A percentile compares a stretch with the other conserved stretches of the same genome.
phyloP scores from a whole-genome alignment of 805 yeast species.

The Peterozyma toletana region DNA sequence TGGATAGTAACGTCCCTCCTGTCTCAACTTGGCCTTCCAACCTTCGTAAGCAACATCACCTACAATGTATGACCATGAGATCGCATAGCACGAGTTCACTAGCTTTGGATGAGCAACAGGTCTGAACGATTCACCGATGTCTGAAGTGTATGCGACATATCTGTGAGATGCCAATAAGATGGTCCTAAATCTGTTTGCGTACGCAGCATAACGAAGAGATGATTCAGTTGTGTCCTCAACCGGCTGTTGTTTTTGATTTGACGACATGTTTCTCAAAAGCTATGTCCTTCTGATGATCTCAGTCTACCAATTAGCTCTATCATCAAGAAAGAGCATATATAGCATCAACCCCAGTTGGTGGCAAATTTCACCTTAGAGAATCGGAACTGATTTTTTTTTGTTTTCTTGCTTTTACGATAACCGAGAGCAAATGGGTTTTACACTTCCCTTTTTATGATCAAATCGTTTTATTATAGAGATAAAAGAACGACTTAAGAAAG shows the following conservation, averaged over 20 bases:
- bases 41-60: conserved; percentile 72
- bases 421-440: no score
- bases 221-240: conserved; percentile 35
- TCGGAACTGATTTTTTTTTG: not conserved
- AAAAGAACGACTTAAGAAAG: no score
- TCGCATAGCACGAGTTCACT: conserved; percentile 62
- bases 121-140: conserved; percentile 80
- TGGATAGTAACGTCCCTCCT: conserved; percentile 55
- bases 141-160: conserved; percentile 82
- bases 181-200: conserved; percentile 68
- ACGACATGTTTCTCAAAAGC: no score
- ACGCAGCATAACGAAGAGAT: conserved; percentile 69
- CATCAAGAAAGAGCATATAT: no score
- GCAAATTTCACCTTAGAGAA: not conserved
- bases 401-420: not conserved
- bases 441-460: not conserved
- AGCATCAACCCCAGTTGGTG: no score
- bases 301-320: no score
- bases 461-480: no score
- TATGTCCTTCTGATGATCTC: no score
- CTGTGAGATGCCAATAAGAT: conserved; percentile 68
- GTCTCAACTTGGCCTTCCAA: conserved; percentile 63
- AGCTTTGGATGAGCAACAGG: conserved; percentile 68
- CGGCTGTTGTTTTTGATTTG: no score
- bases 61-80: conserved; percentile 68